Conservation (phyloP, 2,329 filamentous ascomycete genomes). For the Lecanicillium sp. region DNA sequence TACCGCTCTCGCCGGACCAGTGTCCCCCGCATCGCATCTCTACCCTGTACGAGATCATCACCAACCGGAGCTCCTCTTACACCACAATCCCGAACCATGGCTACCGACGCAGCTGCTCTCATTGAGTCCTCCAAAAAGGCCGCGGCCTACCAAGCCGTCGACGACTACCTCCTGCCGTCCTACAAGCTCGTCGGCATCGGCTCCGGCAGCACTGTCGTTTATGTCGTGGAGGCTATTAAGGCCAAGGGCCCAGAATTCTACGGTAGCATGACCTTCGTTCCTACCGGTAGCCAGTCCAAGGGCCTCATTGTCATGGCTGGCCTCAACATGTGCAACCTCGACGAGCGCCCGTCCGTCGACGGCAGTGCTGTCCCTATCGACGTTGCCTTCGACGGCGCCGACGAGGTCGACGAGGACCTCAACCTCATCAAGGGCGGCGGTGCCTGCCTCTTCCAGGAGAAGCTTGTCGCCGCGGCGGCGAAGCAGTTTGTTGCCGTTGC, state of each 20-base stretch:
- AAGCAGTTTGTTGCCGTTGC: slow-evolving; percentile 85
- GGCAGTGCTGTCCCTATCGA: slow-evolving; percentile 56
- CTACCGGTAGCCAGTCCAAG: slow-evolving; percentile 86
- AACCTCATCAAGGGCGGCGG: slow-evolving; percentile 98
- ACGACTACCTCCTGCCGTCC: slow-evolving; percentile 60
- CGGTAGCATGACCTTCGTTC: slow-evolving; percentile 72
- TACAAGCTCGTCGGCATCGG: slow-evolving; percentile 71
- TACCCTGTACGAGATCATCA: background rate
- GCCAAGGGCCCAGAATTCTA: slow-evolving; percentile 50
- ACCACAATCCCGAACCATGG: slow-evolving; percentile 25
- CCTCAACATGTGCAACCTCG: slow-evolving; percentile 69
- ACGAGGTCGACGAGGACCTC: slow-evolving; percentile 89
- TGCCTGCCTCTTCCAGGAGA: slow-evolving; percentile 97
- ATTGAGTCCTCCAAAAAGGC: slow-evolving; percentile 70
- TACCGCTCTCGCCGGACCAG: background rate
- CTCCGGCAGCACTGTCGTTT: slow-evolving; percentile 74
- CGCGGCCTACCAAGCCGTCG: slow-evolving; percentile 68
- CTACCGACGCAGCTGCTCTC: slow-evolving; percentile 31
- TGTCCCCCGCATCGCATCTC: background rate
- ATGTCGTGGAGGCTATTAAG: slow-evolving; percentile 76
- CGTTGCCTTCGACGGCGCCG: slow-evolving; percentile 91
- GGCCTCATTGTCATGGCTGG: slow-evolving; percentile 77
- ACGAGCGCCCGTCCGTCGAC: slow-evolving; percentile 54
- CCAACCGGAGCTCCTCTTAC: background rate
- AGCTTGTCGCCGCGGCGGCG: slow-evolving; percentile 80